phyloP scores from a whole-genome alignment of 1,284 basidiomycete species.

The Porodaedalea pini region DNA sequence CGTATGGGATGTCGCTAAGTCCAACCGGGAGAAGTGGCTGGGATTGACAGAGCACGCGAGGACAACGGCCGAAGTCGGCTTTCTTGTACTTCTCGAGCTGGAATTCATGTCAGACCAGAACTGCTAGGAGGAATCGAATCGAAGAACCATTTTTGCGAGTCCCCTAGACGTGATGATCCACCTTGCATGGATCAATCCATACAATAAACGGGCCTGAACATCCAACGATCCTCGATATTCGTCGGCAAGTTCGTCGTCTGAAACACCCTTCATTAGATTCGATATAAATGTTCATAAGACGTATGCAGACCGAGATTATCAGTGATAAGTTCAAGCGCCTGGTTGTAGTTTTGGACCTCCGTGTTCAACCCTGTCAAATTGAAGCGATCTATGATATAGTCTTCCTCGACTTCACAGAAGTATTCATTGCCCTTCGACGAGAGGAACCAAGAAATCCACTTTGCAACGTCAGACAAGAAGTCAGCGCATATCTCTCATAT shows the following conservation, averaged over 20 bases:
- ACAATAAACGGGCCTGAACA: constrained; percentile 84
- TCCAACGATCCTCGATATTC: constrained; percentile 81
- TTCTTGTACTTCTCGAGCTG: constrained; percentile 96
- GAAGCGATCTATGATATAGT: constrained; percentile 98
- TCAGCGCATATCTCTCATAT: constrained; percentile 9
- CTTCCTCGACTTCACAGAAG: constrained; percentile 99
- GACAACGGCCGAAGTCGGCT: constrained; percentile 94
- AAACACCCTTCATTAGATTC: not conserved
- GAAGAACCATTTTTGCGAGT: constrained; percentile 89
- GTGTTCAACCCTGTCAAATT: constrained; percentile 97
- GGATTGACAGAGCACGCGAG: constrained; percentile 87
- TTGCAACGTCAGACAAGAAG: constrained; percentile 22
- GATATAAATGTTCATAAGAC: not conserved
- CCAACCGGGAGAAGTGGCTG: constrained; percentile 95
- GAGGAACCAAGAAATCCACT: constrained; percentile 99
- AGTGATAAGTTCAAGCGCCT: constrained; percentile 94
- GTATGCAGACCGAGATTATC: constrained; percentile 76
- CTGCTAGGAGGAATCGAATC: not conserved
- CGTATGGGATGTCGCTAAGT: constrained; percentile 89
- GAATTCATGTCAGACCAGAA: constrained; percentile 12
- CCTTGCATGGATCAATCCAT: constrained; percentile 94
- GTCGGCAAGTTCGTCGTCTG: constrained; percentile 79
- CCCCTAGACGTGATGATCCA: constrained; percentile 96
- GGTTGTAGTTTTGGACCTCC: constrained; percentile 92
- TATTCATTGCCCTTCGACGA: constrained; percentile 97